phyloP scores from a whole-genome alignment of 768 basidiomycete species.

The Leccinum sublutescens region DNA sequence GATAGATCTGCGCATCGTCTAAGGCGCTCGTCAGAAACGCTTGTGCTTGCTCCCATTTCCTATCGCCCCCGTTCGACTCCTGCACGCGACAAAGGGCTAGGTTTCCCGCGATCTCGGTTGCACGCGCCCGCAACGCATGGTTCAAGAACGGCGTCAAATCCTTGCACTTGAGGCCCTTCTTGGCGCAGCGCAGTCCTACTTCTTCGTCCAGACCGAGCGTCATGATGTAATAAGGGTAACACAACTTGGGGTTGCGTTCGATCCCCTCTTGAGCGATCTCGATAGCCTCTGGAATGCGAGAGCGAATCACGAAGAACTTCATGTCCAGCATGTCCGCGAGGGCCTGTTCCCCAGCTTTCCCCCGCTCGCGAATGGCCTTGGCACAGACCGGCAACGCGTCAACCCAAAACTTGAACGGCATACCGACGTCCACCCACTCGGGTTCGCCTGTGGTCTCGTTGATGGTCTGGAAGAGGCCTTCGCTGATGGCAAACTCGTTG shows the following conservation, averaged over 20 bases:
- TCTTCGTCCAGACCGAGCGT: constrained; percentile 36
- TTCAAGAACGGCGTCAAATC: constrained; percentile 53
- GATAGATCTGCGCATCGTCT: constrained; percentile 58
- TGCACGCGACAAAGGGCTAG: constrained; percentile 49
- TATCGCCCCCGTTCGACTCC: constrained; percentile 37
- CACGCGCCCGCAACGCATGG: constrained; percentile 57
- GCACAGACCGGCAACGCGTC: constrained; percentile 60
- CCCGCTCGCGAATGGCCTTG: constrained; percentile 45
- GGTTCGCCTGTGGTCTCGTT: constrained; percentile 41
- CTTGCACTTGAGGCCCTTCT: constrained; percentile 63
- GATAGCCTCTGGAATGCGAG: constrained; percentile 47
- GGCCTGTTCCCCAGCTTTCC: constrained; percentile 42
- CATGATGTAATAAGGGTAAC: constrained; percentile 62
- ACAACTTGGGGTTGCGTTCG: constrained; percentile 50
- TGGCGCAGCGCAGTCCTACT: constrained; percentile 52
- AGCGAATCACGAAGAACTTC: constrained; percentile 52
- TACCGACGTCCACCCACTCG: constrained; percentile 43
- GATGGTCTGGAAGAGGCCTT: constrained; percentile 49
- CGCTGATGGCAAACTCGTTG: constrained; percentile 57
- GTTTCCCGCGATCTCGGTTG: constrained; percentile 55
- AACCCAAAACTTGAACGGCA: constrained; percentile 57
- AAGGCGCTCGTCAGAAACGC: constrained; percentile 58
- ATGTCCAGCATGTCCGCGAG: constrained; percentile 62
- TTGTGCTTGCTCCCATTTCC: constrained; percentile 56
- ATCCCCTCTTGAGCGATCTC: constrained; percentile 44